A percentile compares a stretch with the other conserved stretches of the same genome.
Conservation (phyloP, 1,284 basidiomycete species). For the Puccinia coronata region DNA sequence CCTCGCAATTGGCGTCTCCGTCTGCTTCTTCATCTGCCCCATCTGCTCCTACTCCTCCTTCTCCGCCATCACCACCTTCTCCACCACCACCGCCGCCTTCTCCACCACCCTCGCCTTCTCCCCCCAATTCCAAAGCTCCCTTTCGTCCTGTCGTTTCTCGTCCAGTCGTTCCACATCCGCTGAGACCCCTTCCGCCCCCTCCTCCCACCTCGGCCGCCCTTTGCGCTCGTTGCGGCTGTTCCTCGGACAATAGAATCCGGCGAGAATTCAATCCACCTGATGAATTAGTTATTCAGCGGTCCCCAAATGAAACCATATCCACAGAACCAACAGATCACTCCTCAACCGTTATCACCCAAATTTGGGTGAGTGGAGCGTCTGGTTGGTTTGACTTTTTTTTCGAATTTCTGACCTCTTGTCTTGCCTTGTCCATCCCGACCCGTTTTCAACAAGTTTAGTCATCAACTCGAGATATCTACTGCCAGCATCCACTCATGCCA, state of each 20-base stretch:
- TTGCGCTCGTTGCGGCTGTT: constrained; percentile 33
- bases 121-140: background rate
- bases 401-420: background rate
- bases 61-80: too few species aligned
- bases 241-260: constrained; percentile 9
- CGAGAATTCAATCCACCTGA: constrained; percentile 21
- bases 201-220: constrained; percentile 16
- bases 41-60: too few species aligned
- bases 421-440: too few species aligned
- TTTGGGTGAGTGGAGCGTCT: constrained; percentile 22
- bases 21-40: too few species aligned
- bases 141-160: background rate
- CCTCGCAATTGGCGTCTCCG: background rate
- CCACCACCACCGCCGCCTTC: too few species aligned
- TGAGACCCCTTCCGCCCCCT: constrained; percentile 17
- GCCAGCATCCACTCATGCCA: constrained; percentile 24
- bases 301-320: constrained; percentile 10
- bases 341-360: background rate
- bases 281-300: constrained; percentile 1
- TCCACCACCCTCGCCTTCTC: background rate
- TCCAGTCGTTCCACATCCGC: constrained; percentile 26
- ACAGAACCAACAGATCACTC: background rate
- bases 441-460: background rate
- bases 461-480: constrained; percentile 41
- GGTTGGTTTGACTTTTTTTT: background rate